Evolutionary conservation across 23 red algal genomes (phyloP).

Genomic region (Porphyridium purpureum): DNA sequence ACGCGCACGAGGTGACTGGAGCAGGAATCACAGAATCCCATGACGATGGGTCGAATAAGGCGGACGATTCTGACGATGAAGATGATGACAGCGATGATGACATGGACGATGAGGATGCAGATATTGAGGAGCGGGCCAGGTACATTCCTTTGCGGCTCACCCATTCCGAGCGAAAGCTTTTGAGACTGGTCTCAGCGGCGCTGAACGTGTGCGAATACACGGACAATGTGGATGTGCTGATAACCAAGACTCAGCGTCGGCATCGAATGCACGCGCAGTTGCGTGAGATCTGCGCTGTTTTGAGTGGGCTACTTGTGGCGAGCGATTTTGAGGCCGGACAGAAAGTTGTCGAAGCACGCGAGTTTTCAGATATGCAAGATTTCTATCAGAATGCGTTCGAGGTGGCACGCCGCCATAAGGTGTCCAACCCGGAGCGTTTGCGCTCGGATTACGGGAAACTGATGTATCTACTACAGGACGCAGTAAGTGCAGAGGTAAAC

Average conservation of each 20-base stretch:
- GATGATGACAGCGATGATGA: neutral
- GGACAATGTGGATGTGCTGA: slow-evolving; percentile 42
- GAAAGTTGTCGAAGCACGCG: slow-evolving; percentile 21
- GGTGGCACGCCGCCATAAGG: slow-evolving; percentile 55
- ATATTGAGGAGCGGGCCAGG: slow-evolving; percentile 11
- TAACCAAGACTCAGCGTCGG: no score
- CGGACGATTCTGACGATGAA: neutral
- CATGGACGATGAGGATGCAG: neutral
- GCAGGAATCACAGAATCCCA: neutral
- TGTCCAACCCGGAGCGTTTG: slow-evolving; percentile 55
- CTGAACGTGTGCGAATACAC: slow-evolving; percentile 66
- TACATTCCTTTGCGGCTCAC: slow-evolving; percentile 66
- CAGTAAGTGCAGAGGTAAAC: slow-evolving; percentile 17
- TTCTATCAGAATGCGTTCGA: slow-evolving; percentile 47
- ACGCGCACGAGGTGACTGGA: neutral
- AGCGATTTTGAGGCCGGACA: slow-evolving; percentile 29
- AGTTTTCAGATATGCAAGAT: slow-evolving; percentile 27
- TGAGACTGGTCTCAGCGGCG: slow-evolving; percentile 41
- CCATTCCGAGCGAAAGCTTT: slow-evolving; percentile 16
- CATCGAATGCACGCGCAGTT: slow-evolving; percentile 54
- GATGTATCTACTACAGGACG: slow-evolving; percentile 51
- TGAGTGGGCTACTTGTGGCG: slow-evolving; percentile 34
- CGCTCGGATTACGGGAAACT: slow-evolving; percentile 50
- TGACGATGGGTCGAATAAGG: neutral
- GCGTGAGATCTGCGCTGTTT: slow-evolving; percentile 31